Conservation (phyloP, 345 rosid species). For the Populus deltoides region DNA sequence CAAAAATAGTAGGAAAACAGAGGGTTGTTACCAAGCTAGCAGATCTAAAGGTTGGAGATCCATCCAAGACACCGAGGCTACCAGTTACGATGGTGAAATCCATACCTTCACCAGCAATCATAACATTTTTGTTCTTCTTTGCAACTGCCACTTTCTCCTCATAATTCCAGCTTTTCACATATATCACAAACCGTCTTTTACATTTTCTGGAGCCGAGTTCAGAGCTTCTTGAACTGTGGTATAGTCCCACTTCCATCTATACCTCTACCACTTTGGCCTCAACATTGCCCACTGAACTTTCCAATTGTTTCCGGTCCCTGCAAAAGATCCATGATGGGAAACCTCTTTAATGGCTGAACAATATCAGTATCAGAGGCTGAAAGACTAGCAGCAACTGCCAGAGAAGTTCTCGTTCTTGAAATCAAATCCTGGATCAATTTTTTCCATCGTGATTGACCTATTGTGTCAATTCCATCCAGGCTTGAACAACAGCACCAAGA, state of each 20-base stretch:
- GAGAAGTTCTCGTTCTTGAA: slow-evolving; percentile 8
- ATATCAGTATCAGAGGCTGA: not conserved
- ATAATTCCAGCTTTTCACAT: slow-evolving; percentile 13
- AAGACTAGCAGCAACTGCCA: slow-evolving; percentile 4
- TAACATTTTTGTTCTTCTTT: slow-evolving; percentile 20
- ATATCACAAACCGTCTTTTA: slow-evolving; percentile 5
- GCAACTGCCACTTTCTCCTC: slow-evolving; percentile 21
- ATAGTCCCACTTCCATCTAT: slow-evolving; percentile 17
- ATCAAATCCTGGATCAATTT: slow-evolving; percentile 5
- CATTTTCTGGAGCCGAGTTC: not conserved
- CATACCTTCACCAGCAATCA: slow-evolving; percentile 25
- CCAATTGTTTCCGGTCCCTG: not conserved
- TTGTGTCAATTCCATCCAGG: not conserved
- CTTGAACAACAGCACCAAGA: slow-evolving; percentile 12
- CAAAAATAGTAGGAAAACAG: not conserved
- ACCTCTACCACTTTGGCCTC: slow-evolving; percentile 6
- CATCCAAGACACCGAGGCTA: slow-evolving; percentile 19
- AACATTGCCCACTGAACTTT: not conserved
- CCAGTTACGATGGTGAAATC: slow-evolving; percentile 14
- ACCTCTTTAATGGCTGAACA: slow-evolving; percentile 1
- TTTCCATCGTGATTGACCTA: not conserved
- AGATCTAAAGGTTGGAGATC: slow-evolving; percentile 19
- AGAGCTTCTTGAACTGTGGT: slow-evolving; percentile 17
- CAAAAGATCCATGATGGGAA: slow-evolving; percentile 3
- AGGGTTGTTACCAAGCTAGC: slow-evolving; percentile 13